phyloP scores from a whole-genome alignment of 768 basidiomycete species.

The Omphalotus guepiniiformis region DNA sequence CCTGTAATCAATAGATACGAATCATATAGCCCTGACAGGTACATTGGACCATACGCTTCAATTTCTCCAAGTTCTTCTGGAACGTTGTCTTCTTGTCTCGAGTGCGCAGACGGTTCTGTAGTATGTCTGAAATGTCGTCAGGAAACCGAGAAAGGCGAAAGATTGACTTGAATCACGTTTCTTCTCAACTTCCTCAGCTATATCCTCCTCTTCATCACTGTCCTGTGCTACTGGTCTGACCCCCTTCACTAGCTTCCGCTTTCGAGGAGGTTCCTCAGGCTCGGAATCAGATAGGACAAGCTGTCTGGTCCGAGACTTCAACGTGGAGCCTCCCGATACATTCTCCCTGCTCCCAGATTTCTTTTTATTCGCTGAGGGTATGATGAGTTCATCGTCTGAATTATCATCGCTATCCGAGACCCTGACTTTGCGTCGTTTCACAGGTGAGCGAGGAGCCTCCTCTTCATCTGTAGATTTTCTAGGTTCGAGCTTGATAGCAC shows the following conservation, averaged over 20 bases:
- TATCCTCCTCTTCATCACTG: slow-evolving; percentile 38
- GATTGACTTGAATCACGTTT: slow-evolving; percentile 46
- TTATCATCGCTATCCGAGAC: slow-evolving; percentile 16
- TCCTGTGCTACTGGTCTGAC: slow-evolving; percentile 37
- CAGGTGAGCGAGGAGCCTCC: background rate
- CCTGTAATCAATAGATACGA: slow-evolving; percentile 21
- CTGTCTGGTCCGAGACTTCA: background rate
- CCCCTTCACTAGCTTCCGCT: slow-evolving; percentile 40
- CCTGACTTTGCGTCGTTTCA: slow-evolving; percentile 23
- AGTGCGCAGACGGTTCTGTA: slow-evolving; percentile 58
- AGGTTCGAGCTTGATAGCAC: slow-evolving; percentile 48
- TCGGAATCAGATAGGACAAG: slow-evolving; percentile 24
- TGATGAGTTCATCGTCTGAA: slow-evolving; percentile 16
- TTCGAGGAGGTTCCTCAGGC: slow-evolving; percentile 28
- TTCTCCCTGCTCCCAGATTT: too few species aligned
- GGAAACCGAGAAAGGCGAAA: background rate
- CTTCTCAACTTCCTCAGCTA: slow-evolving; percentile 50
- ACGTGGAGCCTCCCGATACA: slow-evolving; percentile 4
- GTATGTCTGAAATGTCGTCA: slow-evolving; percentile 42
- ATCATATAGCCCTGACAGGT: background rate
- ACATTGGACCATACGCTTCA: slow-evolving; percentile 45
- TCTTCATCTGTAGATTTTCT: slow-evolving; percentile 14
- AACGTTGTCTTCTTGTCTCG: slow-evolving; percentile 57
- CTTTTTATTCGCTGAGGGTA: too few species aligned
- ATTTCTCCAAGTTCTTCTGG: slow-evolving; percentile 58